These are phyloP conservation scores for Metschnikowia arizonensis DNA, from an alignment of 805 yeast genomes.

Conservation along the genomic window DNA sequence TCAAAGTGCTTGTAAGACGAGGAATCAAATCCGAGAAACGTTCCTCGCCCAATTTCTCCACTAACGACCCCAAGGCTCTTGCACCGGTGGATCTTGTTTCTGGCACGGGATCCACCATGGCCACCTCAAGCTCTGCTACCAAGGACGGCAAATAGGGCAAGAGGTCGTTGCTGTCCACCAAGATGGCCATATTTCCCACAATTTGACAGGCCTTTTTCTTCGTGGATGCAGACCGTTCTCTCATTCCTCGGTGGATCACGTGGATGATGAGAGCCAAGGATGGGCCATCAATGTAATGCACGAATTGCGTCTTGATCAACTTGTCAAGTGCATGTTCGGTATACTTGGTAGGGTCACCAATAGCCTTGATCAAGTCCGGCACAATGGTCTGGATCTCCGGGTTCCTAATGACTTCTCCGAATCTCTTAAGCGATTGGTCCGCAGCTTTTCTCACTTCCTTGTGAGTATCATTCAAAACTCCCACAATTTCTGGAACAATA, in stretches of 20 bases:
- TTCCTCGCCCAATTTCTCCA: conserved; percentile 94
- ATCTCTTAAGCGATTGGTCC: conserved; percentile 77
- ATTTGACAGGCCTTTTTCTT: conserved; percentile 95
- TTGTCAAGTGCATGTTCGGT: conserved; percentile 87
- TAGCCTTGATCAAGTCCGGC: conserved; percentile 82
- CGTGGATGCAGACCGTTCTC: conserved; percentile 87
- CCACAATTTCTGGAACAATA: conserved; percentile 94
- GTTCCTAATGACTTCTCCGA: conserved; percentile 95
- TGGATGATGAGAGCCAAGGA: conserved; percentile 92
- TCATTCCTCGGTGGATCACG: conserved; percentile 93
- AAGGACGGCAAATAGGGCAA: conserved; percentile 76
- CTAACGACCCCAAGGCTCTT: conserved; percentile 92
- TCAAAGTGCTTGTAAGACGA: conserved; percentile 66
- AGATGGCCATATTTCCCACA: conserved; percentile 97
- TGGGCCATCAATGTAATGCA: conserved; percentile 97
- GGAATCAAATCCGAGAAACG: conserved; percentile 90
- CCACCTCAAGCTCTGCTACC: conserved; percentile 77
- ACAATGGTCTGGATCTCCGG: conserved; percentile 95
- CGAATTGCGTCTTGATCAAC: conserved; percentile 85
- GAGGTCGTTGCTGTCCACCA: conserved; percentile 84
- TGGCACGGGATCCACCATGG: conserved; percentile 99
- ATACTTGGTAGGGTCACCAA: conserved; percentile 90
- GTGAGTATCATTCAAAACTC: conserved; percentile 90
- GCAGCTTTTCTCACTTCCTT: conserved; percentile 97
- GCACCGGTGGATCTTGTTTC: conserved; percentile 96